Percentiles rank a stretch among this genome's conserved stretches.
Conservation (phyloP, 1,284 basidiomycete species). For the Porogramme epimiltina region DNA sequence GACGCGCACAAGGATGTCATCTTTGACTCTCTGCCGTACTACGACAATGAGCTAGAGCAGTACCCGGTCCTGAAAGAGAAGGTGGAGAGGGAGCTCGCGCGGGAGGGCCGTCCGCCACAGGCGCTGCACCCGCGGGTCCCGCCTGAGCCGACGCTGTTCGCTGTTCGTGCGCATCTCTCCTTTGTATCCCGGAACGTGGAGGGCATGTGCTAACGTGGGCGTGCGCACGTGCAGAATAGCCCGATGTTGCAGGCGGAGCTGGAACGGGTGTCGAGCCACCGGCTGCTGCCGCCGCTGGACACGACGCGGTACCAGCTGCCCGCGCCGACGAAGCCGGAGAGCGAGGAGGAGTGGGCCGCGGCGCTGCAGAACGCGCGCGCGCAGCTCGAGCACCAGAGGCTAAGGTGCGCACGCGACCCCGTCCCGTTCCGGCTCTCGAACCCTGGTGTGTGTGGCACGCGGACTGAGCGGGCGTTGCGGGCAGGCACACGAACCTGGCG, state of each 20-base stretch:
- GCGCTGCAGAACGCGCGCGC: constrained; percentile 82
- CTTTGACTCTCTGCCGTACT: constrained; percentile 92
- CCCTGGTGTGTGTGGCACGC: background rate
- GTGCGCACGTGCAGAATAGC: constrained; percentile 53
- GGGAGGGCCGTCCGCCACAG: constrained; percentile 56
- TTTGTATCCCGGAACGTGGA: background rate
- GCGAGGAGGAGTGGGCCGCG: constrained; percentile 77
- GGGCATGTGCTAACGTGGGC: background rate
- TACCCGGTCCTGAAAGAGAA: constrained; percentile 71
- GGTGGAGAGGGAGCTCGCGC: constrained; percentile 73
- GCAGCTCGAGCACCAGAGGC: constrained; percentile 88
- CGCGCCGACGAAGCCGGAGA: constrained; percentile 62
- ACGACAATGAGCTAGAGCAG: constrained; percentile 88
- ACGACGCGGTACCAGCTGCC: constrained; percentile 80
- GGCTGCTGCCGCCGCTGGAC: constrained; percentile 78
- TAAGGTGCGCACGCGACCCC: constrained; percentile 57
- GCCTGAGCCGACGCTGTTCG: constrained; percentile 65
- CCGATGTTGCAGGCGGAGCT: constrained; percentile 74
- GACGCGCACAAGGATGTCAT: constrained; percentile 22
- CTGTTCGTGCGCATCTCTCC: constrained; percentile 47
- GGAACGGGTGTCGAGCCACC: constrained; percentile 69
- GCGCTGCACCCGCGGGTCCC: constrained; percentile 73
- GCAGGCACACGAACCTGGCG: constrained; percentile 82
- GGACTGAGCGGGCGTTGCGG: background rate
- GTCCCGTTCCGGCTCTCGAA: background rate